These are phyloP conservation scores for Colletotrichum tabaci DNA, from an alignment of 2,329 filamentous ascomycete genomes.

Conservation along the genomic window DNA sequence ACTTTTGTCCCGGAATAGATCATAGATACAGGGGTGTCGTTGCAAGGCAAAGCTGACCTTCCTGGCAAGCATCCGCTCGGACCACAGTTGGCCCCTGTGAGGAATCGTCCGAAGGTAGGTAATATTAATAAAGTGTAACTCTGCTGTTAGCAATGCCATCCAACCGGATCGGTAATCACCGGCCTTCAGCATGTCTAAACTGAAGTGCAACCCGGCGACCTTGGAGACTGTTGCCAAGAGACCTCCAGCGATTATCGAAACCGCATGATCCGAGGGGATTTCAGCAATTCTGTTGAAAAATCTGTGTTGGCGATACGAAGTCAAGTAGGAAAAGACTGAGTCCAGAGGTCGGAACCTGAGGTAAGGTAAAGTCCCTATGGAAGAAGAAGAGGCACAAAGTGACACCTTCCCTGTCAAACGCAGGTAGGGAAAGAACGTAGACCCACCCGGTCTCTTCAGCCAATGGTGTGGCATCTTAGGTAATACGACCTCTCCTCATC, in stretches of 20 bases:
- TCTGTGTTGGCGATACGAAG: background rate
- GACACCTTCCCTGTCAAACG: background rate
- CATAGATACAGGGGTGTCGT: no score
- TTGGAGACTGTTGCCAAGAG: background rate
- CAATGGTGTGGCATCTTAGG: slow-evolving; percentile 23
- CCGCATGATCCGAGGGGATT: background rate
- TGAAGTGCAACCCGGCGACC: background rate
- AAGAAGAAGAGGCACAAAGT: background rate
- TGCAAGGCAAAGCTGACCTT: no score
- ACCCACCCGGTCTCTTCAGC: slow-evolving; percentile 1
- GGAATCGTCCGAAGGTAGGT: no score
- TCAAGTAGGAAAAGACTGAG: background rate
- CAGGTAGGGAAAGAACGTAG: background rate
- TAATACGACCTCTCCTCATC: slow-evolving; percentile 23
- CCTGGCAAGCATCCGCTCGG: background rate
- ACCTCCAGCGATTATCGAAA: background rate
- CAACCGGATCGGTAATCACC: background rate
- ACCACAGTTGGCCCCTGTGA: no score
- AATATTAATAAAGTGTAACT: no score
- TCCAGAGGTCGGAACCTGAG: no score
- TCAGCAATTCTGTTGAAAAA: background rate
- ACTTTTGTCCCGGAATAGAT: no score
- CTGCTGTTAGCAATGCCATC: background rate
- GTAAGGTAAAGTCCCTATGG: background rate
- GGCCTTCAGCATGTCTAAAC: background rate